These are phyloP conservation scores for Zoysia pacifica DNA, from an alignment of 176 grass and related monocot genomes.

Conservation along the genomic window DNA sequence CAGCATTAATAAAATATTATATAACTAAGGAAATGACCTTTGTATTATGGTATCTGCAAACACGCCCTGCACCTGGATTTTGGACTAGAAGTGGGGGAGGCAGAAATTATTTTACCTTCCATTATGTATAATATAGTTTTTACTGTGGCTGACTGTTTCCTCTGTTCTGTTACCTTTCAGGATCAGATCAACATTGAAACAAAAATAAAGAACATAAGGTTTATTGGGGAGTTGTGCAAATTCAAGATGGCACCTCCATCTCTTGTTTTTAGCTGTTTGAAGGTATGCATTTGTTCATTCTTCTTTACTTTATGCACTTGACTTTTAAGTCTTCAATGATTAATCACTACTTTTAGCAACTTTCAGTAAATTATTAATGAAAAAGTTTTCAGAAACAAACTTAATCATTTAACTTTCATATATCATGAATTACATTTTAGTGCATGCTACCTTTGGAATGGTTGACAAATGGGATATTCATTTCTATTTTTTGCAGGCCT, in stretches of 20 bases:
- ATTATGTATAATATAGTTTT: conserved; percentile 18
- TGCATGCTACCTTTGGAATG: background rate
- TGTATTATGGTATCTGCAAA: background rate
- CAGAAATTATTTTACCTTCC: conserved; percentile 2
- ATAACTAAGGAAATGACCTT: background rate
- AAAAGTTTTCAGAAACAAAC: background rate
- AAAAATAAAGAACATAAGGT: conserved; percentile 99
- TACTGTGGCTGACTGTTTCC: conserved; percentile 42
- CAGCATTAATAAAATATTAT: background rate
- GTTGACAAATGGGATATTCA: background rate
- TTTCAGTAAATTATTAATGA: background rate
- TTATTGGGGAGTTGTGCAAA: conserved; percentile 98
- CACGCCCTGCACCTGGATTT: conserved; percentile 2
- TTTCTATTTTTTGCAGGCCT: conserved; percentile 69
- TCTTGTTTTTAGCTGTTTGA: conserved; percentile 96
- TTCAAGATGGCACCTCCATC: conserved; percentile 90
- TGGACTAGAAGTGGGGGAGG: background rate
- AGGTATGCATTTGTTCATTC: conserved; percentile 51
- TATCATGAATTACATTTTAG: background rate
- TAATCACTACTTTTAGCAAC: background rate
- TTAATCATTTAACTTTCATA: background rate
- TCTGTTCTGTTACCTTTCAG: conserved; percentile 64
- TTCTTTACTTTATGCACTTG: background rate
- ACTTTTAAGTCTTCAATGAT: background rate
- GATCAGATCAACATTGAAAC: conserved; percentile 99